A percentile compares a stretch with the other conserved stretches of the same genome.
phyloP scores from a whole-genome alignment of 129 eudicot genomes.

The Calendula officinalis region DNA sequence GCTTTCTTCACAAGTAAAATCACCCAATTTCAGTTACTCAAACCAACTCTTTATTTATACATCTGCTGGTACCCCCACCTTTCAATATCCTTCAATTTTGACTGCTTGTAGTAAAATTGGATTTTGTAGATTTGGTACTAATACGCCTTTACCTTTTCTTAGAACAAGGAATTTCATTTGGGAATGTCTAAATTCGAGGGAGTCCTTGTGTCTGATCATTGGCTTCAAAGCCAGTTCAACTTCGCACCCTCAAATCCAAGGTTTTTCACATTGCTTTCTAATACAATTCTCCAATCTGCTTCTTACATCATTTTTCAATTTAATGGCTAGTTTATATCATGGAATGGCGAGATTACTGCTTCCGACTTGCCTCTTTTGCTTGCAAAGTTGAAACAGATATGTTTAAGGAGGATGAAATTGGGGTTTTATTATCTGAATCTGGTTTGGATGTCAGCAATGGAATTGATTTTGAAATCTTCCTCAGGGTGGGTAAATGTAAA shows the following conservation, averaged over 20 bases:
- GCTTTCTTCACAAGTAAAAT: slow-evolving; percentile 24
- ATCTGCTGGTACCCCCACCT: too few species aligned
- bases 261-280: slow-evolving; percentile 21
- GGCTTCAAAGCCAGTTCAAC: slow-evolving; percentile 94
- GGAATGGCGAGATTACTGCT: slow-evolving; percentile 51
- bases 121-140: too few species aligned
- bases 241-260: slow-evolving; percentile 69
- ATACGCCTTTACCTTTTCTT: neutral
- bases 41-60: too few species aligned
- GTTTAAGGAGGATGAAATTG: slow-evolving; percentile 64
- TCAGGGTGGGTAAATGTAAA: slow-evolving; percentile 43
- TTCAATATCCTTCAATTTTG: too few species aligned
- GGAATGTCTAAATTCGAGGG: slow-evolving; percentile 84
- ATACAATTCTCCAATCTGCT: too few species aligned
- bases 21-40: neutral
- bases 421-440: slow-evolving; percentile 38
- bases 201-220: slow-evolving; percentile 84
- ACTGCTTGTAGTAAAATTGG: too few species aligned
- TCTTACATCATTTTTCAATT: neutral
- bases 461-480: slow-evolving; percentile 76
- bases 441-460: slow-evolving; percentile 52
- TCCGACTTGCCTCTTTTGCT: slow-evolving; percentile 66
- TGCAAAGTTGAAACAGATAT: slow-evolving; percentile 57
- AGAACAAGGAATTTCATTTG: neutral
- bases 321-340: slow-evolving; percentile 48